Conservation (phyloP, 2,329 filamentous ascomycete genomes). For the Cladobotryum mycophilum region DNA sequence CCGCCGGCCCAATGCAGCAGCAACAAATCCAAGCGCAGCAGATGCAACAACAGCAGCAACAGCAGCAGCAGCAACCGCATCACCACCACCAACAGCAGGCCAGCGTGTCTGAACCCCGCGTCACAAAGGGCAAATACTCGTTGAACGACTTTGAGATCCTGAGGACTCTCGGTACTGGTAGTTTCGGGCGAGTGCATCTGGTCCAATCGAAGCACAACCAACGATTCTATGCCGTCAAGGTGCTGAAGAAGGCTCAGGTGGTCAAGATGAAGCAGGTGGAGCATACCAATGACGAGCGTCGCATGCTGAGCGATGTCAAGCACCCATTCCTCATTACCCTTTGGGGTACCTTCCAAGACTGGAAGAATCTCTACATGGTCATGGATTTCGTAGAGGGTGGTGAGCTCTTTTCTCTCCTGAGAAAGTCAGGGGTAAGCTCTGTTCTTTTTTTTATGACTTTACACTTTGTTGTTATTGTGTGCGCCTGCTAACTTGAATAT, state of each 20-base stretch:
- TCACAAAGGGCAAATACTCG: constrained; percentile 96
- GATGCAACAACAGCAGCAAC: constrained; percentile 19
- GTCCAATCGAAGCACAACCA: constrained; percentile 98
- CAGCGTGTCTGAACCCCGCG: constrained; percentile 42
- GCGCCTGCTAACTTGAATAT: constrained; percentile 5
- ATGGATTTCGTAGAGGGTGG: constrained; percentile 99
- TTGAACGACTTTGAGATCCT: constrained; percentile 83
- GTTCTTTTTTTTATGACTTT: not conserved
- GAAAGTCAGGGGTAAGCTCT: constrained; percentile 75
- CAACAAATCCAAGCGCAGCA: constrained; percentile 20
- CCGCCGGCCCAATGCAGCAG: constrained; percentile 15
- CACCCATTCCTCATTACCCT: constrained; percentile 96
- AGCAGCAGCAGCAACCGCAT: constrained; percentile 25
- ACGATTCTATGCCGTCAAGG: constrained; percentile 96
- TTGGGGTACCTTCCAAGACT: constrained; percentile 97
- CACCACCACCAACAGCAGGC: constrained; percentile 28
- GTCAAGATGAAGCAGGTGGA: constrained; percentile 99
- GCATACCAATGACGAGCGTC: constrained; percentile 95
- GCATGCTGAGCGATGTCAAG: constrained; percentile 94
- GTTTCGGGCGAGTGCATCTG: constrained; percentile 91
- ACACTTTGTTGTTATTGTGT: too few species aligned
- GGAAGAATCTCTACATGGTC: constrained; percentile 97
- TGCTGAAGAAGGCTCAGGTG: constrained; percentile 95
- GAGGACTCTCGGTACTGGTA: constrained; percentile 90
- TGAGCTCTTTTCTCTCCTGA: constrained; percentile 88